Conservation (phyloP, 257 asterid species). For the Galeopsis tetrahit region DNA sequence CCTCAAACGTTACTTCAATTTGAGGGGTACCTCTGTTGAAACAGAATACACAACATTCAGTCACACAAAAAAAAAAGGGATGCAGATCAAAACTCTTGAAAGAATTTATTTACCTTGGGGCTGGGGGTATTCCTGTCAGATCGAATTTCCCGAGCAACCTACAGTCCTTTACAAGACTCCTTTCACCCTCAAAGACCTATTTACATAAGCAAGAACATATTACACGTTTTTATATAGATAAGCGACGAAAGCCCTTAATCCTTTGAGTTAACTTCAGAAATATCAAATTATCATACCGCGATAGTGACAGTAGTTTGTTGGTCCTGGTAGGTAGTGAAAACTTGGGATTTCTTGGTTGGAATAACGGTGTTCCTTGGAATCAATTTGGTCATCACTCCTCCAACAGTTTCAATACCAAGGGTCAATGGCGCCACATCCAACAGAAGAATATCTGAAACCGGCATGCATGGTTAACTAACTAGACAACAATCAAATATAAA, state of each 20-base stretch:
- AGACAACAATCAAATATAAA: slow-evolving; percentile 2
- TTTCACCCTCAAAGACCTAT: slow-evolving; percentile 95
- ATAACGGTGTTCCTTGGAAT: slow-evolving; percentile 95
- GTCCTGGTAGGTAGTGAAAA: slow-evolving; percentile 96
- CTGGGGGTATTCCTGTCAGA: slow-evolving; percentile 86
- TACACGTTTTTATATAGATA: not conserved
- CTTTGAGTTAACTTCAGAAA: not conserved
- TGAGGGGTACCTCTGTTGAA: slow-evolving; percentile 90
- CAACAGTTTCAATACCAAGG: slow-evolving; percentile 97
- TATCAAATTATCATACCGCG: slow-evolving; percentile 54
- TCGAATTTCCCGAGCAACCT: slow-evolving; percentile 92
- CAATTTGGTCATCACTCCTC: slow-evolving; percentile 99
- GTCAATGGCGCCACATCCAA: slow-evolving; percentile 96
- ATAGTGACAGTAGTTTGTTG: slow-evolving; percentile 93
- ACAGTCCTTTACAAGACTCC: slow-evolving; percentile 94
- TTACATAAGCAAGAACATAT: slow-evolving; percentile 18
- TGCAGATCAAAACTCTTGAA: not conserved
- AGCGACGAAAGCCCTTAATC: not conserved
- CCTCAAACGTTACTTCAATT: slow-evolving; percentile 94
- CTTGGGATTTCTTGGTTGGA: slow-evolving; percentile 96
- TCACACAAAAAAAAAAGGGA: not conserved
- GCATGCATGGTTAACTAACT: not conserved
- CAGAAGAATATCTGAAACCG: slow-evolving; percentile 72
- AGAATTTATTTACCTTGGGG: slow-evolving; percentile 69
- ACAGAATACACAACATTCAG: slow-evolving; percentile 10